Base-by-base conservation (phyloP, 768 basidiomycete genomes). In the Gymnopilus junonius region DNA sequence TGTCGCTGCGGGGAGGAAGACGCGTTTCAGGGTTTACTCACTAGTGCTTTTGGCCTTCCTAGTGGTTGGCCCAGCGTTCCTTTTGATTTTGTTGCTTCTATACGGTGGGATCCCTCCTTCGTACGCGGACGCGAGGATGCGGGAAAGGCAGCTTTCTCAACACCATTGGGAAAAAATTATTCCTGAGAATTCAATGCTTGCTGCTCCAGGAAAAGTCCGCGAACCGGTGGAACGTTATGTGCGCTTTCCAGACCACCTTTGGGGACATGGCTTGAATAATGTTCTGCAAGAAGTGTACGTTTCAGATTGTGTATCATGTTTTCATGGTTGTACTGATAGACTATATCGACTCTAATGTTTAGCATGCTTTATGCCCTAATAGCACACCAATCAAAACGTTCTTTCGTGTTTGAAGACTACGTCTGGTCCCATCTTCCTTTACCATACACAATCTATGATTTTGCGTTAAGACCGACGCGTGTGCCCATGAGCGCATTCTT, bases 341-440 rank as follows among this genome's bases (percentile, higher is more conserved):
- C n/a, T n/a, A 21, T 46, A 0, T 34, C 25, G 40, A 39, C 10
- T 42, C 42, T 51, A 59, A 23, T 59, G 42, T 23, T 50, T 27
- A 63, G 63, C 2, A 42, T 64, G 20, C 17, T 64, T 3, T 54
- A 64, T 20, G 51, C 42, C 3, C 43, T 64, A 0, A 35, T 64
- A 17, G 85, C 87, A 0, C 79, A 83, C 50, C 68, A 71, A 37
- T 70, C 83, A 11, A 80, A 85, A 62, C 74, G 86, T 14, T 82
- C 84, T 1, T 88, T 82, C 59, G 87, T 89, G 1, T 90, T 89
- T 60, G 84, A 87, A 61, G 86, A 87, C 67, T 87, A 87, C 61
- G 79, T 78, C 35, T 88, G 86, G 86, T 87, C 87, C 0, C 83
- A 82, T 51, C 65, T 76, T 0, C 82, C 86, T 2, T 71, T 85